A percentile compares a stretch with the other conserved stretches of the same genome.
Evolutionary conservation across 1,284 basidiomycete species (phyloP).

Genomic region (Ustilago xerochloae): DNA sequence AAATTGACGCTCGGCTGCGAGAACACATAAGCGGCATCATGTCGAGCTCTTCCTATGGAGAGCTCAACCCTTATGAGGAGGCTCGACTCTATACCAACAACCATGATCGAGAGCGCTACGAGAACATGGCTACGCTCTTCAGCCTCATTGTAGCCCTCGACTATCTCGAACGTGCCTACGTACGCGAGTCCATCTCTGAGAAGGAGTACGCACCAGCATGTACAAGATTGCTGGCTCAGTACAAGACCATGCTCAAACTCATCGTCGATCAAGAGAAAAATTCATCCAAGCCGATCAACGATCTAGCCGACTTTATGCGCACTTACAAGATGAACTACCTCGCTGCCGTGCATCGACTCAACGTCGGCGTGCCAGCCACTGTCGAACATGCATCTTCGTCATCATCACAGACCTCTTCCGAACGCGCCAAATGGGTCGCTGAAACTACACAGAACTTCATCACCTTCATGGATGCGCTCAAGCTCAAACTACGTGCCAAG

Average conservation of each 20-base stretch:
- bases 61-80: conserved; percentile 74
- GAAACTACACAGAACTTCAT: conserved; percentile 96
- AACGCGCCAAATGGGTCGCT: conserved; percentile 96
- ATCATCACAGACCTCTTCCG: conserved; percentile 73
- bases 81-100: conserved; percentile 88
- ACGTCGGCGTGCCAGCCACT: conserved; percentile 94
- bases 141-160: conserved; percentile 91
- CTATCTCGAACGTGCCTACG: conserved; percentile 93
- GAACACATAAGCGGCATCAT: conserved; percentile 7
- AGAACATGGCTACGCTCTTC: conserved; percentile 88
- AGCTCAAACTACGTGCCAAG: conserved; percentile 89
- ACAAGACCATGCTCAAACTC: conserved; percentile 95
- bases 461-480: conserved; percentile 97
- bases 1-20: neutral
- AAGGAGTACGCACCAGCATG: conserved; percentile 97
- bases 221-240: conserved; percentile 88
- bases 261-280: conserved; percentile 80
- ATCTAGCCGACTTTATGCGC: conserved; percentile 80
- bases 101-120: conserved; percentile 87
- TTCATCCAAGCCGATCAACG: conserved; percentile 44
- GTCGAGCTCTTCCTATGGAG: conserved; percentile 38
- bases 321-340: conserved; percentile 95
- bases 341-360: conserved; percentile 87
- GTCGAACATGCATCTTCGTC: conserved; percentile 81
- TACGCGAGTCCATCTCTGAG: conserved; percentile 85